Evolutionary conservation across 306 rosid species (phyloP).

Genomic region (Medicago lupulina): DNA sequence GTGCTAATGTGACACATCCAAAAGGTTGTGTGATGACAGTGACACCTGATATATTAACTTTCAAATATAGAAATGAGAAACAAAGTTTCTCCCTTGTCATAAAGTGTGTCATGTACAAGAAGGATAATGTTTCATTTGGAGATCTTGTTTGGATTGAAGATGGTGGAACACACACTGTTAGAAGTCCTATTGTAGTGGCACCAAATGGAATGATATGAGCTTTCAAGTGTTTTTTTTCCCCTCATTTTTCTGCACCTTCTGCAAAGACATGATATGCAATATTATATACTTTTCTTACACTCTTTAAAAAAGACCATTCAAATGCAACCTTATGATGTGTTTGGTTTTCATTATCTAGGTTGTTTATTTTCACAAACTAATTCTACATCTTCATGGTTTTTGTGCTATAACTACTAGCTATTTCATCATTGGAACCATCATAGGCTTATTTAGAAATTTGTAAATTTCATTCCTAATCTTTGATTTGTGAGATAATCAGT

Average conservation of each 20-base stretch:
- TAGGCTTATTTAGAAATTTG: background rate
- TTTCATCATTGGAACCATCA: background rate
- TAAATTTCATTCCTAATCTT: background rate
- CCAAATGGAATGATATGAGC: slow-evolving; percentile 23
- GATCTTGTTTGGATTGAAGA: slow-evolving; percentile 48
- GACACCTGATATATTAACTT: slow-evolving; percentile 40
- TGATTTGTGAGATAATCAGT: background rate
- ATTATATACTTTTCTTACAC: background rate
- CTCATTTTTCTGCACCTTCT: background rate
- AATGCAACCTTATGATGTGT: background rate
- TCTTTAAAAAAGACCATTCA: background rate
- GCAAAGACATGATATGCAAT: background rate
- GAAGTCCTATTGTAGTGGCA: slow-evolving; percentile 48
- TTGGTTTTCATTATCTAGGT: background rate
- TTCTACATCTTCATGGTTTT: background rate
- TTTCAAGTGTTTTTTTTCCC: background rate
- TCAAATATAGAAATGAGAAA: slow-evolving; percentile 48
- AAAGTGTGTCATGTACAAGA: background rate
- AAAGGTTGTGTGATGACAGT: slow-evolving; percentile 45
- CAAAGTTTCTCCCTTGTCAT: slow-evolving; percentile 38
- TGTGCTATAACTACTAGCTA: background rate
- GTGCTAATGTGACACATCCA: slow-evolving; percentile 43
- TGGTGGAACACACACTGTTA: slow-evolving; percentile 28
- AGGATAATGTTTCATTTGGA: slow-evolving; percentile 31
- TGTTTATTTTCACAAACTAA: background rate